phyloP scores from a whole-genome alignment of 208 protist species.

The Angomonas desouzai region DNA sequence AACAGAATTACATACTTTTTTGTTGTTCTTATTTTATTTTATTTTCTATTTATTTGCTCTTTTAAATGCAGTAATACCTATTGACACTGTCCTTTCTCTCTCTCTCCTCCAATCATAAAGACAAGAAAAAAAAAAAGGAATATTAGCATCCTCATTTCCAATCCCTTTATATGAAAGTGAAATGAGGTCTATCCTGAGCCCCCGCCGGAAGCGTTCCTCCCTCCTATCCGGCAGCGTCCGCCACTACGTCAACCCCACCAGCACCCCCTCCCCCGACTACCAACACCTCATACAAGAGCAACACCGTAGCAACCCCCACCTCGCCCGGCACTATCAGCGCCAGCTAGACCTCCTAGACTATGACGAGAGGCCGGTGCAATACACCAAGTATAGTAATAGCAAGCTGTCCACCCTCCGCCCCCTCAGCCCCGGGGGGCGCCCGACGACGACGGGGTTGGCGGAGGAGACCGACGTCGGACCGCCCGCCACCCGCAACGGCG shows the following conservation, averaged over 20 bases:
- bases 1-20: neutral
- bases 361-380: no score
- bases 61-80: no score
- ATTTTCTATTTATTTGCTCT: constrained; percentile 9
- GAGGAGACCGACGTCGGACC: neutral
- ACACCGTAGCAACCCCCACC: neutral
- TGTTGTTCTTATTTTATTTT: constrained; percentile 19
- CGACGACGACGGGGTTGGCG: no score
- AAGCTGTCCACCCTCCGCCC: no score
- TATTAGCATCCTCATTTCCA: neutral
- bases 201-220: neutral
- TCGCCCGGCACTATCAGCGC: neutral
- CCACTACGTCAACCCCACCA: neutral
- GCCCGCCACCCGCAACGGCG: neutral
- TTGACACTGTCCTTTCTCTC: constrained; percentile 9
- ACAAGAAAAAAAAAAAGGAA: constrained; percentile 4
- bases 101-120: neutral
- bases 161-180: neutral
- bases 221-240: neutral
- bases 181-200: neutral
- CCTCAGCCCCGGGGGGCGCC: no score
- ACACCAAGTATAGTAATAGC: no score
- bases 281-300: neutral
- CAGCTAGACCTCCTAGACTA: no score
- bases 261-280: neutral